phyloP scores from a whole-genome alignment of 768 basidiomycete species.

The Amanita thiersii region DNA sequence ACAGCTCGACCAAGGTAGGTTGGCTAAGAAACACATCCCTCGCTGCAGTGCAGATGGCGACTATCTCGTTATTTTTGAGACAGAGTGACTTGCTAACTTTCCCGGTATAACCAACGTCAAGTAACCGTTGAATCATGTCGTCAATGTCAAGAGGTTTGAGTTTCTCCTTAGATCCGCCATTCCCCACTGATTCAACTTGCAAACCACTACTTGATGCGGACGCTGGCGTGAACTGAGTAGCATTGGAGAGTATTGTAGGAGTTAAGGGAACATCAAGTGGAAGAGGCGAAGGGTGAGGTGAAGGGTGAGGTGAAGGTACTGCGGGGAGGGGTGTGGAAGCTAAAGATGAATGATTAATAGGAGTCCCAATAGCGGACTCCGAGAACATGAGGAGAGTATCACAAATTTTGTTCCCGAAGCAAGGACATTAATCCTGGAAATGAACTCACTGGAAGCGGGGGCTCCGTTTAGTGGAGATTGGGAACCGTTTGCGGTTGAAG shows the following conservation, averaged over 20 bases:
- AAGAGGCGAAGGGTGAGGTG: conserved; percentile 32
- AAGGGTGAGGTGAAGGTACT: conserved; percentile 24
- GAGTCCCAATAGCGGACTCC: conserved; percentile 12
- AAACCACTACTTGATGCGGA: conserved; percentile 33
- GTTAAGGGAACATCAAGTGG: conserved; percentile 76
- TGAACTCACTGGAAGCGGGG: conserved; percentile 27
- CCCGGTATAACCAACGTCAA: conserved; percentile 96
- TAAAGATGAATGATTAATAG: conserved; percentile 2
- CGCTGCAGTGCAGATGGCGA: conserved; percentile 88
- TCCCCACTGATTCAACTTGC: conserved; percentile 33
- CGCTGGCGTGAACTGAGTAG: conserved; percentile 44
- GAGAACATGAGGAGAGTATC: conserved; percentile 23
- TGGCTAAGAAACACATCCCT: conserved; percentile 95
- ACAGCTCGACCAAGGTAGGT: conserved; percentile 94
- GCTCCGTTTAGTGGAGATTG: conserved; percentile 33
- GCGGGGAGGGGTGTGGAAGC: not conserved
- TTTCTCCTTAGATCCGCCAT: conserved; percentile 46
- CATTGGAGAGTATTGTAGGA: conserved; percentile 79
- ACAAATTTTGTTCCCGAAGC: conserved; percentile 20
- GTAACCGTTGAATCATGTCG: conserved; percentile 93
- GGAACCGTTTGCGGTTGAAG: conserved; percentile 29
- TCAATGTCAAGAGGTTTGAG: conserved; percentile 82
- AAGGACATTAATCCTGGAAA: conserved; percentile 18
- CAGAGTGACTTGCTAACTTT: conserved; percentile 95
- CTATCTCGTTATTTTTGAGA: conserved; percentile 95